phyloP scores from a whole-genome alignment of 2,329 filamentous ascomycete genomes.

The Sclerotinia glacialis region DNA sequence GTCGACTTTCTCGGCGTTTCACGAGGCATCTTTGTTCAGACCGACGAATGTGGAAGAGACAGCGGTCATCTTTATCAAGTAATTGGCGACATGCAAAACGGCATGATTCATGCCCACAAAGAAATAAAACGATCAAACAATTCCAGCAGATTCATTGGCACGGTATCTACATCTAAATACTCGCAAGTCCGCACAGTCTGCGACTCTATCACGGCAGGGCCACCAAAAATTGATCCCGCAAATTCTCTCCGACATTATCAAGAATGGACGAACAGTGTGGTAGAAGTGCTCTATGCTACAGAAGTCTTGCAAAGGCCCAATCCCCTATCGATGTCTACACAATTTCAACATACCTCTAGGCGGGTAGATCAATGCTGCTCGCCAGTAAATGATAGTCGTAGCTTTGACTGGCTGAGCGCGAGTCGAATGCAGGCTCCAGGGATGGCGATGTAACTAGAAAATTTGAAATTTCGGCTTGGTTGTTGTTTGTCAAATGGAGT shows the following conservation, averaged over 20 bases:
- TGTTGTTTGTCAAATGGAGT: background rate
- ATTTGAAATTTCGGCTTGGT: background rate
- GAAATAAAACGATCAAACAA: slow-evolving; percentile 16
- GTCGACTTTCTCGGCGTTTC: slow-evolving; percentile 20
- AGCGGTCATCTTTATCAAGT: slow-evolving; percentile 23
- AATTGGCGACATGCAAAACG: slow-evolving; percentile 21
- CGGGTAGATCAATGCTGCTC: slow-evolving; percentile 14
- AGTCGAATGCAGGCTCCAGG: slow-evolving; percentile 2
- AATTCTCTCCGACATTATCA: slow-evolving; percentile 17
- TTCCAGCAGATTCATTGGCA: slow-evolving; percentile 17
- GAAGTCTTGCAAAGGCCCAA: slow-evolving; percentile 6
- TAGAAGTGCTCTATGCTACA: slow-evolving; percentile 1
- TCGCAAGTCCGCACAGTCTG: slow-evolving; percentile 16
- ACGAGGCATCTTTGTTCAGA: slow-evolving; percentile 22
- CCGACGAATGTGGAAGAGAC: slow-evolving; percentile 12
- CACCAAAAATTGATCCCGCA: slow-evolving; percentile 13
- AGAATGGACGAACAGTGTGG: slow-evolving; percentile 13
- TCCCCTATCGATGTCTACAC: slow-evolving; percentile 1
- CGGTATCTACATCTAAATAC: slow-evolving; percentile 17
- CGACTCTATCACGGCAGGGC: slow-evolving; percentile 16
- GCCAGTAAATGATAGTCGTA: slow-evolving; percentile 15
- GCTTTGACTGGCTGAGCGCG: slow-evolving; percentile 15
- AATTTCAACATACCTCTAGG: background rate
- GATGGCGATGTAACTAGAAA: slow-evolving; percentile 14
- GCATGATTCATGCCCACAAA: slow-evolving; percentile 22